Conservation (phyloP, 2,329 filamentous ascomycete genomes). For the Elsinoe arachidis region DNA sequence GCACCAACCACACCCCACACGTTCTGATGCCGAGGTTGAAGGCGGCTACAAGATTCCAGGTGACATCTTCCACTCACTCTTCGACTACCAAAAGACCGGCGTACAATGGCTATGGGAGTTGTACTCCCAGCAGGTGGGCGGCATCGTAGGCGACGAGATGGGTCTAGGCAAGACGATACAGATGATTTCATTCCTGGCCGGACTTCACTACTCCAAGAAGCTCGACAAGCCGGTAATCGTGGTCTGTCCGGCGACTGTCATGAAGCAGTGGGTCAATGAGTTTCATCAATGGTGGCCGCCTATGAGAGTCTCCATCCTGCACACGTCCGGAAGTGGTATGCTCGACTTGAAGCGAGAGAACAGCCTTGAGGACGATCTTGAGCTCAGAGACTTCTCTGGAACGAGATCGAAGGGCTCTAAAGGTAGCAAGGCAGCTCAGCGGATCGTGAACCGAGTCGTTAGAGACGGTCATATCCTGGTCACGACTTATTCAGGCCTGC, state of each 20-base stretch:
- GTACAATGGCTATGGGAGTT: constrained; percentile 95
- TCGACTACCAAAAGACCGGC: constrained; percentile 94
- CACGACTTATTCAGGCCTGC: constrained; percentile 92
- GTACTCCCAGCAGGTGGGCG: constrained; percentile 80
- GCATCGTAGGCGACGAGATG: constrained; percentile 97
- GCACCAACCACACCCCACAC: constrained; percentile 76
- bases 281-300: constrained; percentile 99
- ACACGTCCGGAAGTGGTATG: constrained; percentile 95
- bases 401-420: constrained; percentile 36
- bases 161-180: constrained; percentile 92
- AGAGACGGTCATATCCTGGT: constrained; percentile 85
- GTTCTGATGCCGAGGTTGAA: constrained; percentile 65
- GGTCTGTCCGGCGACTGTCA: constrained; percentile 86
- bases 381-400: constrained; percentile 37
- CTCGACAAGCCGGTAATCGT: constrained; percentile 79
- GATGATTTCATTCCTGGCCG: constrained; percentile 73
- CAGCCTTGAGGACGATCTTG: constrained; percentile 55
- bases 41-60: constrained; percentile 75
- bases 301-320: constrained; percentile 87
- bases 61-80: constrained; percentile 84
- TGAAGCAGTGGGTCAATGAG: constrained; percentile 97
- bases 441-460: constrained; percentile 73
- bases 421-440: constrained; percentile 61
- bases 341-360: constrained; percentile 60
- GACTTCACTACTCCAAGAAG: constrained; percentile 82